A percentile compares a stretch with the other conserved stretches of the same genome.
These are phyloP conservation scores for Rhodotorula mucilaginosa DNA, from an alignment of 1,284 basidiomycete species.

Conservation along the genomic window DNA sequence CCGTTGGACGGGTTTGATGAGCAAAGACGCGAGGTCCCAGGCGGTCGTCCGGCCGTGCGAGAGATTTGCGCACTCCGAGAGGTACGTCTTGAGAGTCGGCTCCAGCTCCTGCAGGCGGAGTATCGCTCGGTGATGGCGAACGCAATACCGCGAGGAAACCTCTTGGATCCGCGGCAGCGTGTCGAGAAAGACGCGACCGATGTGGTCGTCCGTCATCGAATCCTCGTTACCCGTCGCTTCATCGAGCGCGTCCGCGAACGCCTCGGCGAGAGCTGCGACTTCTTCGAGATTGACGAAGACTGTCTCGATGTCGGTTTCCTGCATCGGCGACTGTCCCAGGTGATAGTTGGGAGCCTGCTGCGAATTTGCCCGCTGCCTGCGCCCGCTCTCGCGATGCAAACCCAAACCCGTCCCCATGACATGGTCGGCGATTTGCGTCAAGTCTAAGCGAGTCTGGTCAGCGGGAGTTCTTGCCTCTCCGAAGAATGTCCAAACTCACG, in stretches of 20 bases:
- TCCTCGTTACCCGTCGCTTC: constrained; percentile 37
- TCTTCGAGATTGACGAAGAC: constrained; percentile 51
- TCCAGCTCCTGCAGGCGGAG: constrained; percentile 47
- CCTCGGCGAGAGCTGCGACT: constrained; percentile 47
- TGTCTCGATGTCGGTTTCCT: constrained; percentile 47
- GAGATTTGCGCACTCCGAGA: constrained; percentile 49
- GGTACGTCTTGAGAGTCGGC: constrained; percentile 44
- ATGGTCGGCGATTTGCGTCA: constrained; percentile 36
- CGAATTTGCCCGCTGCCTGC: not conserved
- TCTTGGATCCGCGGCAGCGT: constrained; percentile 49
- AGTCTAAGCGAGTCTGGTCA: constrained; percentile 15
- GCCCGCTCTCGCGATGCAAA: constrained; percentile 5
- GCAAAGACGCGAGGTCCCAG: constrained; percentile 51
- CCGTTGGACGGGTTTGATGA: constrained; percentile 53
- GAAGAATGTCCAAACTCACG: constrained; percentile 31
- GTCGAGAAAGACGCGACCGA: constrained; percentile 48
- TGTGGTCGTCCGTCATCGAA: constrained; percentile 39
- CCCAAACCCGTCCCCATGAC: constrained; percentile 40
- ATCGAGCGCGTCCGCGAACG: constrained; percentile 46
- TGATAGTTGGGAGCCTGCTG: constrained; percentile 6
- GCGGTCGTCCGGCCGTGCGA: constrained; percentile 46
- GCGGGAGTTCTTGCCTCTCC: not conserved
- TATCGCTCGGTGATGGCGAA: constrained; percentile 49
- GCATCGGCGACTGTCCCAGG: constrained; percentile 44
- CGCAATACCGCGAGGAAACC: constrained; percentile 50